Evolutionary conservation across 805 yeast genomes (phyloP).

Genomic region (Saturnispora saitoi): DNA sequence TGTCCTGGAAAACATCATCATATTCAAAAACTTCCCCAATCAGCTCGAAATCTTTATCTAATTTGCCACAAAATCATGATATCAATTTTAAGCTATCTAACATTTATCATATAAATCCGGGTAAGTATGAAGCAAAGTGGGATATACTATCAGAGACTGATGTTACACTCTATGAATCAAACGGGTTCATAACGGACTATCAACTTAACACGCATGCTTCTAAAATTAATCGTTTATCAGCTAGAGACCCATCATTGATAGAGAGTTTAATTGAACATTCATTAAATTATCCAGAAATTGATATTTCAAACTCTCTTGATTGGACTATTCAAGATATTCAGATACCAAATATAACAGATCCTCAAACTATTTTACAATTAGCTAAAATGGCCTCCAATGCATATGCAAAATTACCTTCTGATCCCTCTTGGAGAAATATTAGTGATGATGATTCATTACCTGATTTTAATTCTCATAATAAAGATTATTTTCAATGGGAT

Average conservation of each 20-base stretch:
- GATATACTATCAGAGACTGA: constrained; percentile 1
- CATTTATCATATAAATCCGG: constrained; percentile 3
- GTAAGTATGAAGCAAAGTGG: not conserved
- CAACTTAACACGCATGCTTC: constrained; percentile 12
- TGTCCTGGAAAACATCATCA: not conserved
- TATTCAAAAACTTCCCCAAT: not conserved
- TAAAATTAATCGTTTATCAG: constrained; percentile 30
- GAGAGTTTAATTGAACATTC: constrained; percentile 61
- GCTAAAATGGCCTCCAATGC: constrained; percentile 90
- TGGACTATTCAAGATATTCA: constrained; percentile 50
- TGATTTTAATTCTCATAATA: constrained; percentile 35
- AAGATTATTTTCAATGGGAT: constrained; percentile 79
- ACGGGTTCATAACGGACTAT: constrained; percentile 12
- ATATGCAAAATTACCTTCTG: constrained; percentile 65
- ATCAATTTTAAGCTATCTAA: constrained; percentile 6
- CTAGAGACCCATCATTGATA: constrained; percentile 51
- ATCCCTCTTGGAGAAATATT: constrained; percentile 79
- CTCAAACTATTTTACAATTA: constrained; percentile 59
- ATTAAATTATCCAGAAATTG: constrained; percentile 27
- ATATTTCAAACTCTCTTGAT: constrained; percentile 40
- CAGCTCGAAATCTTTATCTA: not conserved
- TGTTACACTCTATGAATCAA: not conserved
- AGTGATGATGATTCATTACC: constrained; percentile 12
- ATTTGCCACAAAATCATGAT: not conserved
- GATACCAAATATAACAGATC: constrained; percentile 72